Evolutionary conservation across 2,329 filamentous ascomycete genomes (phyloP).

Genomic region (Colletotrichum horii): DNA sequence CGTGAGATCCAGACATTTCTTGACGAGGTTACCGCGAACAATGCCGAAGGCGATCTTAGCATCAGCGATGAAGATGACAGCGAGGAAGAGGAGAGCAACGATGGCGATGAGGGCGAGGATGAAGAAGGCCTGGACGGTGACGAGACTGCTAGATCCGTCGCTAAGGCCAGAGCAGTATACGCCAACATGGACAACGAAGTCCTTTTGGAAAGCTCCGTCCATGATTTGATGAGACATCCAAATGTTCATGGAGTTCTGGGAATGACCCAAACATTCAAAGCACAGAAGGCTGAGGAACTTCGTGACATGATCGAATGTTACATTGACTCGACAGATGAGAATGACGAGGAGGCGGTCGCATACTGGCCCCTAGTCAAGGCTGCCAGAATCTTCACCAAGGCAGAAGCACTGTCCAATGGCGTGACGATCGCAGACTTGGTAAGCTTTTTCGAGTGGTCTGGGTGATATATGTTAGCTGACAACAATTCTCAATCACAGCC

Average conservation of each 20-base stretch:
- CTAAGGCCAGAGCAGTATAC: slow-evolving; percentile 53
- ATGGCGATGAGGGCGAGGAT: too few relatives aligned
- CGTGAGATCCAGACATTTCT: slow-evolving; percentile 55
- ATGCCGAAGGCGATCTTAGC: slow-evolving; percentile 37
- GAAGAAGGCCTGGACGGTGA: too few relatives aligned
- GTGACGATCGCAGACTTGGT: slow-evolving; percentile 49
- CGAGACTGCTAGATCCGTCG: slow-evolving; percentile 35
- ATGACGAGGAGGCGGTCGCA: slow-evolving; percentile 16
- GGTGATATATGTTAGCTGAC: not conserved
- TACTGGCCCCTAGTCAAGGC: slow-evolving; percentile 60
- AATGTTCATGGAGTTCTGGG: not conserved
- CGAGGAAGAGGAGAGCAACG: slow-evolving; percentile 31
- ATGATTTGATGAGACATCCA: not conserved
- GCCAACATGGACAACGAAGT: slow-evolving; percentile 25
- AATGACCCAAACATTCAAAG: not conserved
- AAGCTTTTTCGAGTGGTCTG: slow-evolving; percentile 24
- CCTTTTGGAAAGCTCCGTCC: not conserved
- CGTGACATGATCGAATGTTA: not conserved
- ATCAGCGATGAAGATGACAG: not conserved
- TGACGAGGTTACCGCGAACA: slow-evolving; percentile 41
- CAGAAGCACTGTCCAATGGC: slow-evolving; percentile 36
- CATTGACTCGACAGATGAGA: not conserved
- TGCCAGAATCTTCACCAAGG: slow-evolving; percentile 43
- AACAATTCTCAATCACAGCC: slow-evolving; percentile 35
- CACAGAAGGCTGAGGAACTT: not conserved